Base-by-base conservation (phyloP, 306 rosid genomes). In the Glycine latifolia region DNA sequence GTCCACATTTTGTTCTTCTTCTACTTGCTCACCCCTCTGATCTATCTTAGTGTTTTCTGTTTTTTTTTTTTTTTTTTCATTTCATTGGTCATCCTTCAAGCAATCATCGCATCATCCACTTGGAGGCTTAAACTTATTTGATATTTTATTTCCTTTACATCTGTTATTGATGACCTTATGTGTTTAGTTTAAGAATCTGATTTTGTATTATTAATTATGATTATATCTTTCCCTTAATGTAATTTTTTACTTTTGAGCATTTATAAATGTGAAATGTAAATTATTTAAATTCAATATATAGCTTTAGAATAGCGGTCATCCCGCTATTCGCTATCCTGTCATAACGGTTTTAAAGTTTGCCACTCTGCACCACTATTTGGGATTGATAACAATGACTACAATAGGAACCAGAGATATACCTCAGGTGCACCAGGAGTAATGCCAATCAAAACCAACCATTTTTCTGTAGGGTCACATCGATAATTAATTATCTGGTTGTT, bases 371-470 rank as follows among this genome's bases (percentile, higher is more conserved):
- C 39, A 17, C 56, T 69, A 17, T 68, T 68, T 16, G 8, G 39
- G 56, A 46, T 47, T 47, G 55, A 68, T 68, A 69, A 47, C 74
- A 17, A 20, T 1, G 46, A 69, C 73, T 39, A 54, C 60, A 75
- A 82, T 61, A 73, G 52, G 81, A 79, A 86, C 37, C 66, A 70
- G 75, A 60, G 56, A 73, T 81, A 81, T 85, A 92, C 99, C 99
- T 96, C 99, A 3, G 97, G 94, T 31, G 97, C 85, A 87, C 99
- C 99, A 80, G 99, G 99, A 61, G 99, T 97, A 83, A 96, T 96
- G 80, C 99, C 99, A 86, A 96, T 91, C 97, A 96, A 89, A 81
- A 96, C 99, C 97, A 96, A 81, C 99, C 99, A 96, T 86, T 96
- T 96, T 82, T 96, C 99, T 2, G 97, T 77, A 76, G 98, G 95